Conservation (phyloP, 345 rosid genomes). For the Eucalyptus grandis region DNA sequence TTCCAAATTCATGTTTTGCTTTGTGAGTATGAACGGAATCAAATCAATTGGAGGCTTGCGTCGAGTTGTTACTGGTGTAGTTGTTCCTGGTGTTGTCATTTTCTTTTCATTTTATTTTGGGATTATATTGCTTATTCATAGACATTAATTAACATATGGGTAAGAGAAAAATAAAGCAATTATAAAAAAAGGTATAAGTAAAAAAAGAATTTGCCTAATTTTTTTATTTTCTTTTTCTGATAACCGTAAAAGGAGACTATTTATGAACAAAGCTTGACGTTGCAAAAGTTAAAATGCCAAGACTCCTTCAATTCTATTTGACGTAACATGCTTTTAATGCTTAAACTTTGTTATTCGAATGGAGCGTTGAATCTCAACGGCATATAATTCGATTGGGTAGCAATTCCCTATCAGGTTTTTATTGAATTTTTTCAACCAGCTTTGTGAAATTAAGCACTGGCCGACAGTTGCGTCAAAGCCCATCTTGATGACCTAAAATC, state of each 20-base stretch:
- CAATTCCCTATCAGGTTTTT: not conserved
- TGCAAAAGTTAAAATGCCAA: not conserved
- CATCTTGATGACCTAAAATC: not conserved
- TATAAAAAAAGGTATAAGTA: not conserved
- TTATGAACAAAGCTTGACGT: not conserved
- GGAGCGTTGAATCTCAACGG: no score
- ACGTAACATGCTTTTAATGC: not conserved
- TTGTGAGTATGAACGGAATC: not conserved
- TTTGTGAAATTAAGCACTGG: not conserved
- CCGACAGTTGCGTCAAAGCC: not conserved
- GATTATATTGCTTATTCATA: not conserved
- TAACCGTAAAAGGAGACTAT: not conserved
- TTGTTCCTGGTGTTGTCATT: not conserved
- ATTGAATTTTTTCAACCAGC: not conserved
- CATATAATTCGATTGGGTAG: not conserved
- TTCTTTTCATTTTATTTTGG: not conserved
- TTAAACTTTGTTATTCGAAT: not conserved
- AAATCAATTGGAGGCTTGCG: not conserved
- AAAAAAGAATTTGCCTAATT: not conserved
- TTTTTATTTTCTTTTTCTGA: not conserved
- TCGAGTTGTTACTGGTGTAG: not conserved
- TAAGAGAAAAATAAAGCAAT: not conserved
- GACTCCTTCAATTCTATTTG: not conserved
- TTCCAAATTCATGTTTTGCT: not conserved
- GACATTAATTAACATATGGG: not conserved